Evolutionary conservation across 768 basidiomycete genomes (phyloP), one percentile per base, ranked within the genome.

Genomic region (Peribolospora baueri): DNA sequence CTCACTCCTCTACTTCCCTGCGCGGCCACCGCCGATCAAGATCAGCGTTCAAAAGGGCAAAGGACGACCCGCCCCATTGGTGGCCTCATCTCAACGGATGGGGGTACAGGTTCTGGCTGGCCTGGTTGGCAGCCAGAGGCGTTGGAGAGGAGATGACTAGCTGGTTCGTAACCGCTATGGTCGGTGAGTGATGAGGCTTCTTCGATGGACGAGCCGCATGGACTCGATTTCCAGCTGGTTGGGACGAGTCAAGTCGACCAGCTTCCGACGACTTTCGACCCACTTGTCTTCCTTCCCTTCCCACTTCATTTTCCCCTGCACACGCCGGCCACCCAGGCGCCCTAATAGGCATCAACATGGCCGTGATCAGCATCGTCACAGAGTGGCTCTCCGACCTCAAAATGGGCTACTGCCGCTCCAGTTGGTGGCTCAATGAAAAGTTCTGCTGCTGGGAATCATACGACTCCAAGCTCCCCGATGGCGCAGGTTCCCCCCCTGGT

Each of bases 341-440:
- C 37, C 78, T 76, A 60, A 97, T 98, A 58, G 93, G 93, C 41
- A 66, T 87, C 46, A 93, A 85, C 61, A 86, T 88, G n/a, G 91
- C 86, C 7, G 67, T 97, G 53, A 88, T 93, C 52, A 87, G 88
- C 40, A 93, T 98, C 61, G 71, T 88, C 57, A 93, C 86, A 50
- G 85, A 84, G 68, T 98, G 93, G 93, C 75, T 98, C 36, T 87
- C 88, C 3, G 91, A 97, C 67, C 78, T 97, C 60, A 97, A 95
- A 70, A 82, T 90, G 72, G 93, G 93, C 1, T 93, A 95, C 64
- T 98, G 93, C 68, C 74, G 53, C 36, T 52, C 56, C 60, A 90
- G 85, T 1, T 98, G 93, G 93, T 98, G 93, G 91, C 67, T 98
- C 54, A 93, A 90, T 67, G 80, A 87, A 62, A 84, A 93, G 64